Evolutionary conservation across 441 rosid genomes (phyloP), one percentile per base, ranked within the genome.

Genomic region (Mallotus repandus): DNA sequence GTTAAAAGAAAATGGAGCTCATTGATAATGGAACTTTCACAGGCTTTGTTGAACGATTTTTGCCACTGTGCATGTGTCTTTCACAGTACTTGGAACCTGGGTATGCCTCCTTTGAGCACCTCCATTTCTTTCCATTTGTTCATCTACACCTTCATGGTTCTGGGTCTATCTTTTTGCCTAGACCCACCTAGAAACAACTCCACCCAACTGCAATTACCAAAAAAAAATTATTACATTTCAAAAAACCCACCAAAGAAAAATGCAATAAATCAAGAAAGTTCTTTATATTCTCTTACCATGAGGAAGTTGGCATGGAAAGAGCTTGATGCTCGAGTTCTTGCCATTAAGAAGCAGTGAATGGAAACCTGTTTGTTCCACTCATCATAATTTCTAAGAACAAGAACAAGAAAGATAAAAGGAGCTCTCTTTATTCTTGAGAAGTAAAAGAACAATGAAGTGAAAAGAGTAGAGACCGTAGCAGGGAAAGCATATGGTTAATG

Each of bases 71-170:
- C 98, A 93, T 96, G 87, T 96, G 99, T 68, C 96, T 90, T 74
- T 96, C 98, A 74, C 99, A 96, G 85, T 96, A 96, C 83, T 96
- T 96, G 60, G 98, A 93, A 78, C 93, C 98, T 49, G 89, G 94
- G 75, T 84, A 93, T 32, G 99, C 98, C 82, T 96, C 98, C 80
- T 93, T 96, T 0, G 98, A 89, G 82, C 98, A 96, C 71, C 99
- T 85, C 99, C 99, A 96, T 88, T 96, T 96, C 84, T 96, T 96
- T n/a, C 99, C 99, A 77, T 96, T 98, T 22, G 99, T 96, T 87
- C 98, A 89, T 71, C 95, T 85, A 75, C 98, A 96, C 79, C 98
- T 87, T 62, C 98, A 95, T 38, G 98, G 98, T 73, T 93, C 99
- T 71, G 97, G 88, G 85, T 93, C 98, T 68, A 90, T 80, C 80